Evolutionary conservation across 2,329 filamentous ascomycete species (phyloP).

Genomic region (Bipolaris sorokiniana): DNA sequence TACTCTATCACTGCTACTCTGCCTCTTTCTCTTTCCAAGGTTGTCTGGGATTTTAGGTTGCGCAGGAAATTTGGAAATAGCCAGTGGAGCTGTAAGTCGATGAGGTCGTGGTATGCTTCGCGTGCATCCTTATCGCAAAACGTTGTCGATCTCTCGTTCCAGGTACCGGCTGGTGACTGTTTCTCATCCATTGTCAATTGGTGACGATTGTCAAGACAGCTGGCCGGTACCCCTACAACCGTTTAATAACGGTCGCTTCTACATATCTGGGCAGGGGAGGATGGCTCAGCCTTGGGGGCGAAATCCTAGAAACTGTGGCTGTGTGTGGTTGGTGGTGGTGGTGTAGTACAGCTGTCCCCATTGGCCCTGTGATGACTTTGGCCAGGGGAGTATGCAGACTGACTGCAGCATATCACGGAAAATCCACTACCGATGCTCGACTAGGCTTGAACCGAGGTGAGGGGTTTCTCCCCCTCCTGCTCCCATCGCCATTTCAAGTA

Average conservation of each 20-base stretch:
- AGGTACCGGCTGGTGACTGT: background rate
- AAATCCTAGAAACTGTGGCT: background rate
- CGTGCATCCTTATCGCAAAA: constrained; percentile 8
- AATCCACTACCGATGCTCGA: background rate
- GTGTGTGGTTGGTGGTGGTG: background rate
- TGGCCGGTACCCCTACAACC: background rate
- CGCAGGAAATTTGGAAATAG: constrained; percentile 6
- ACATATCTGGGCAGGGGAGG: background rate
- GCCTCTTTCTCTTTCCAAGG: constrained; percentile 4
- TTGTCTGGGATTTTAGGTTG: constrained; percentile 2
- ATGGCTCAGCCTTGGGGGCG: background rate
- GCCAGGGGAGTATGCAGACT: background rate
- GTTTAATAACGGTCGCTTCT: background rate
- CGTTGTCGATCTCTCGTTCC: constrained; percentile 4
- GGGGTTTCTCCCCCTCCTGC: constrained; percentile 58
- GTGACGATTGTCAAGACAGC: background rate
- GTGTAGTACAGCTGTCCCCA: background rate
- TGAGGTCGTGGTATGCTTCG: constrained; percentile 3
- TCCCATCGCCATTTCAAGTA: constrained; percentile 93
- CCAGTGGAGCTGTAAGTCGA: constrained; percentile 1
- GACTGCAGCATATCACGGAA: background rate
- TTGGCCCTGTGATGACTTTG: background rate
- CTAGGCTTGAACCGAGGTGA: background rate
- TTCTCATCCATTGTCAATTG: background rate
- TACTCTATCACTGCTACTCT: constrained; percentile 9